Percentiles rank a stretch among this genome's conserved stretches.
Evolutionary conservation across 306 rosid species (phyloP).

Genomic region (Begonia masoniana): DNA sequence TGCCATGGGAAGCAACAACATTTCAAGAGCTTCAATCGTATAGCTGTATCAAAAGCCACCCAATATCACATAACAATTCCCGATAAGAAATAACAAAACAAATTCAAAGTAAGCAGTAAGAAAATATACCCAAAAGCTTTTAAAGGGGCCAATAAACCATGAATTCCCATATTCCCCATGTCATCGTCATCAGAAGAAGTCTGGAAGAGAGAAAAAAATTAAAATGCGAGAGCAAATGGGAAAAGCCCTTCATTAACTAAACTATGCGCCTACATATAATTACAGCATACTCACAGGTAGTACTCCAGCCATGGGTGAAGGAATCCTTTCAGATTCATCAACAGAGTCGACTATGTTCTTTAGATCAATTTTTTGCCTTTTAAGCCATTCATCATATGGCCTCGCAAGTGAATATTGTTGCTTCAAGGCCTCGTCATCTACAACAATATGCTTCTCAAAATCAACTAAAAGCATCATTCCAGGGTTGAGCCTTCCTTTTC

Average conservation of each 20-base stretch:
- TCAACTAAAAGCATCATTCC: slow-evolving; percentile 99
- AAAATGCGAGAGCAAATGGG: slow-evolving; percentile 9
- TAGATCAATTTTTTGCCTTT: slow-evolving; percentile 77
- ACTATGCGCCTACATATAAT: neutral
- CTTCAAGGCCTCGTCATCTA: slow-evolving; percentile 89
- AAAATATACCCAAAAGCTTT: slow-evolving; percentile 82
- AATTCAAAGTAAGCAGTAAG: slow-evolving; percentile 3
- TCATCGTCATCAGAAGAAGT: slow-evolving; percentile 38
- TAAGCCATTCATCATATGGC: slow-evolving; percentile 89
- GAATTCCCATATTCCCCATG: slow-evolving; percentile 76
- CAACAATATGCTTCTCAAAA: slow-evolving; percentile 86
- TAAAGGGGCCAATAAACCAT: slow-evolving; percentile 67
- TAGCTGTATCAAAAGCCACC: slow-evolving; percentile 38
- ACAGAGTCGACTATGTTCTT: slow-evolving; percentile 66
- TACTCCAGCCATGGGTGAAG: slow-evolving; percentile 69
- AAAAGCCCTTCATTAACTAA: slow-evolving; percentile 4
- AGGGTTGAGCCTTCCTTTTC: slow-evolving; percentile 96
- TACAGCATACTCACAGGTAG: slow-evolving; percentile 42
- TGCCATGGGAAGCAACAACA: slow-evolving; percentile 99
- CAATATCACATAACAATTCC: too few species aligned
- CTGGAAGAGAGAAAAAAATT: slow-evolving; percentile 18
- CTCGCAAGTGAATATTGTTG: slow-evolving; percentile 78
- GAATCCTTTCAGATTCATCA: slow-evolving; percentile 43
- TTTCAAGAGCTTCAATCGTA: slow-evolving; percentile 79
- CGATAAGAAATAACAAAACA: too few species aligned